A percentile compares a stretch with the other conserved stretches of the same genome.
Conservation (phyloP, 2,329 filamentous ascomycete species). For the Colletotrichum lentis region DNA sequence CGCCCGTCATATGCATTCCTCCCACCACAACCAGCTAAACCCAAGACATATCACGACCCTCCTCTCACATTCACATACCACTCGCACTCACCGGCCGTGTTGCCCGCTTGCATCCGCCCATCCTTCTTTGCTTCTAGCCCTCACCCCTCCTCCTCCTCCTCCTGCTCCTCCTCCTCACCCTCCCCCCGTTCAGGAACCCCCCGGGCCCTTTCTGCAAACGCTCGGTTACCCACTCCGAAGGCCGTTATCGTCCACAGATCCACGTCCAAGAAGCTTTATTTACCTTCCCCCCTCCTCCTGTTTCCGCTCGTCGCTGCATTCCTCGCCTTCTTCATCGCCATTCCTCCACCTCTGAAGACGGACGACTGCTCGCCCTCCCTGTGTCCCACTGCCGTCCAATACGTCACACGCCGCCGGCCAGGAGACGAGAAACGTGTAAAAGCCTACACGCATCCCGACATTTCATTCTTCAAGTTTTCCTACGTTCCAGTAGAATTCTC, state of each 20-base stretch:
- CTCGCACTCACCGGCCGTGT: slow-evolving; percentile 20
- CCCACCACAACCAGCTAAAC: slow-evolving; percentile 20
- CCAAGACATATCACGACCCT: background rate
- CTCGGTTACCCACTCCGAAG: slow-evolving; percentile 20
- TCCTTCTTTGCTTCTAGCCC: slow-evolving; percentile 24
- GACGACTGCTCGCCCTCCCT: slow-evolving; percentile 14
- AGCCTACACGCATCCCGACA: slow-evolving; percentile 30
- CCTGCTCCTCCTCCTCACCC: slow-evolving; percentile 16
- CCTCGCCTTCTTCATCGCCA: slow-evolving; percentile 23
- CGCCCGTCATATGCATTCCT: slow-evolving; percentile 37
- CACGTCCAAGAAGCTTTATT: slow-evolving; percentile 30
- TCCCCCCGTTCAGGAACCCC: slow-evolving; percentile 10
- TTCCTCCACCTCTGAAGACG: slow-evolving; percentile 29
- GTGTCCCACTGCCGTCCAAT: slow-evolving; percentile 11
- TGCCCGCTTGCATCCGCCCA: slow-evolving; percentile 36
- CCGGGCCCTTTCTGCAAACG: slow-evolving; percentile 31
- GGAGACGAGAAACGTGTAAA: slow-evolving; percentile 34
- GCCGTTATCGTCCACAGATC: slow-evolving; percentile 37
- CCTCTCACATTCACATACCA: slow-evolving; percentile 5
- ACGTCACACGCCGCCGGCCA: slow-evolving; percentile 27
- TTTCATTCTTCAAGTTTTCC: slow-evolving; percentile 37
- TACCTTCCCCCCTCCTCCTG: slow-evolving; percentile 33
- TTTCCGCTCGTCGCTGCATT: slow-evolving; percentile 29
- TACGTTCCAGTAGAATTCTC: slow-evolving; percentile 30
- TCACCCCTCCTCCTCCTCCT: slow-evolving; percentile 4